phyloP scores from a whole-genome alignment of 768 basidiomycete genomes.

The Pulveroboletus sp. region DNA sequence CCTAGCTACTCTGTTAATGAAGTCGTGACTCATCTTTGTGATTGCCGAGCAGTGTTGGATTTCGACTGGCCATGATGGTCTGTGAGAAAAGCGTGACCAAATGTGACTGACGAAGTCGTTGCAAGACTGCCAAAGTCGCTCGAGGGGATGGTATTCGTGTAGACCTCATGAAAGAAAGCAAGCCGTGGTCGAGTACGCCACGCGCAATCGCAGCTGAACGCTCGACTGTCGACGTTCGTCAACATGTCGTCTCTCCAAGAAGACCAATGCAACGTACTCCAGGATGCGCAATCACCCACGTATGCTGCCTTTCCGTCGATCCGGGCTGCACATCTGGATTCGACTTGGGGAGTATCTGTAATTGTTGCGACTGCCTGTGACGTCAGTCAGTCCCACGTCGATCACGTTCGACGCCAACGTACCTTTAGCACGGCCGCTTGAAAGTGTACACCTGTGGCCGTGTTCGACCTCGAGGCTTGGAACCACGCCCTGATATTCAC shows the following conservation, averaged over 20 bases:
- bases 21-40: too few relatives aligned
- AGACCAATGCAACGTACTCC: slow-evolving; percentile 54
- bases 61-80: too few relatives aligned
- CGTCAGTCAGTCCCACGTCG: slow-evolving; percentile 24
- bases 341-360: slow-evolving; percentile 98
- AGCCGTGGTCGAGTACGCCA: slow-evolving; percentile 53
- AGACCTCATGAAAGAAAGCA: slow-evolving; percentile 22
- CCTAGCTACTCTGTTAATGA: too few relatives aligned
- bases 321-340: slow-evolving; percentile 76
- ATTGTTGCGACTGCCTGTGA: slow-evolving; percentile 92
- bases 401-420: slow-evolving; percentile 1
- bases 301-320: slow-evolving; percentile 82
- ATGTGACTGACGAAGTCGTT: too few relatives aligned
- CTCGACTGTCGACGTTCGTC: slow-evolving; percentile 51
- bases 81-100: too few relatives aligned
- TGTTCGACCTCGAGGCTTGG: slow-evolving; percentile 53
- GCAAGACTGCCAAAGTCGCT: too few relatives aligned
- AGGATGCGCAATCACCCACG: slow-evolving; percentile 76
- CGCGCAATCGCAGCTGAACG: slow-evolving; percentile 79
- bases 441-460: slow-evolving; percentile 74
- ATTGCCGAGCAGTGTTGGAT: too few relatives aligned
- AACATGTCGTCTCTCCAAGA: neutral
- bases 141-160: slow-evolving; percentile 16
- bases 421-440: slow-evolving; percentile 98
- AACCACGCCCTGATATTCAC: slow-evolving; percentile 58